Base-by-base conservation (phyloP, 2,329 filamentous ascomycete genomes). In the Exophiala bonariae region DNA sequence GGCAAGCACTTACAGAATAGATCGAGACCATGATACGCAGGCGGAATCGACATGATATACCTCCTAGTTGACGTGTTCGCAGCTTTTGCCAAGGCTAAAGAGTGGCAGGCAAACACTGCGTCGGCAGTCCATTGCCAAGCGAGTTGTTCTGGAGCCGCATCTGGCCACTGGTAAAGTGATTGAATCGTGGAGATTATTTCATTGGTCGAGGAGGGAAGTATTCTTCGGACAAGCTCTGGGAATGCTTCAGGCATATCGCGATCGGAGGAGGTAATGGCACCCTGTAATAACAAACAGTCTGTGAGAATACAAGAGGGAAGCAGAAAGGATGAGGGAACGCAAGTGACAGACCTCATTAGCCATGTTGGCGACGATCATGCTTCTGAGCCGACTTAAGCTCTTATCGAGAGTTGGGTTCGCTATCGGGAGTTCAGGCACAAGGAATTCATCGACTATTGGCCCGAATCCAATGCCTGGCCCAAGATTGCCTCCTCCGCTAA, bases 11-110 rank as follows among this genome's bases (percentile, higher is more conserved):
- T 46, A 54, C 50, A 54, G 9, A 13, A 43, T 35, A 39, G 20
- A 34, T 54, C 50, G 10, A 39, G 40, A 7, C 36, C 50, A 38
- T 54, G 50, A 6, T 22, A 39, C 13, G 43, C 50, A 3, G 50
- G 50, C 11, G 50, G 47, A 30, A 54, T 40, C 2, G 47, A 39
- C 50, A 54, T 54, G 16, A 45, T 20, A 44, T 50, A 48, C 38
- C 47, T 39, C 28, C 50, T 39, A 16, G 48, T 36, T 23, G 37
- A 47, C 18, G 23, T 31, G 11, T 23, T 33, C 39, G 40, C 47
- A 32, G 37, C 42, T 26, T 50, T 47, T 28, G 43, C 47, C 13
- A 37, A 47, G 14, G 23, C 30, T 14, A 50, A 36, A 5, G 48
- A 43, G 33, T 54, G 46, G 44, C 50, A 54, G n/a, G 40, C 47